A percentile compares a stretch with the other conserved stretches of the same genome.
phyloP scores from a whole-genome alignment of 2,329 filamentous ascomycete genomes.

The Xylariaceae sp. region DNA sequence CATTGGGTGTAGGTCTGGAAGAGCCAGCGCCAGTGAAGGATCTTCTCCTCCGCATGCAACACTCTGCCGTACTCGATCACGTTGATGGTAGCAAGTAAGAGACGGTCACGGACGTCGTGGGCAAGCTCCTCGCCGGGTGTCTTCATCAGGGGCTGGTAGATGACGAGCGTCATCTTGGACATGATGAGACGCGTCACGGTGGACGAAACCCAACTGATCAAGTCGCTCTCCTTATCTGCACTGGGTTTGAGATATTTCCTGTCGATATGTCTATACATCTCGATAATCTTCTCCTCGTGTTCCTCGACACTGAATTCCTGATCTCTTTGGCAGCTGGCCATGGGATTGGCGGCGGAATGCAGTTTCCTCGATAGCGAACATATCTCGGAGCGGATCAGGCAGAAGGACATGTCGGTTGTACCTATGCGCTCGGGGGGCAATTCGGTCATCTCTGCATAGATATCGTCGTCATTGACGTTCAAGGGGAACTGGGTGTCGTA shows the following conservation, averaged over 20 bases:
- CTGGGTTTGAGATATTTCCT: constrained; percentile 50
- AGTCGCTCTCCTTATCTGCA: constrained; percentile 40
- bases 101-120: constrained; percentile 37
- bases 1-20: constrained; percentile 58
- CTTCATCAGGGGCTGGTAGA: constrained; percentile 51
- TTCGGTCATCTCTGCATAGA: constrained; percentile 44
- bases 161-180: constrained; percentile 51
- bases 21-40: constrained; percentile 53
- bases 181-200: constrained; percentile 48
- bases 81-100: constrained; percentile 50
- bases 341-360: constrained; percentile 34
- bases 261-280: constrained; percentile 47
- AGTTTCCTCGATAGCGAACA: constrained; percentile 38
- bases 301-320: constrained; percentile 37
- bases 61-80: constrained; percentile 53
- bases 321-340: constrained; percentile 31
- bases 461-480: constrained; percentile 55
- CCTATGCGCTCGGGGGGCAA: constrained; percentile 46
- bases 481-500: constrained; percentile 53
- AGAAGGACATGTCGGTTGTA: constrained; percentile 50
- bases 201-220: constrained; percentile 49
- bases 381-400: constrained; percentile 42
- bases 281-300: constrained; percentile 42
- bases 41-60: constrained; percentile 47
- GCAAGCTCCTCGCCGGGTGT: constrained; percentile 35